Evolutionary conservation across 805 yeast species (phyloP).

Genomic region (Teunomyces barrocoloradensis): DNA sequence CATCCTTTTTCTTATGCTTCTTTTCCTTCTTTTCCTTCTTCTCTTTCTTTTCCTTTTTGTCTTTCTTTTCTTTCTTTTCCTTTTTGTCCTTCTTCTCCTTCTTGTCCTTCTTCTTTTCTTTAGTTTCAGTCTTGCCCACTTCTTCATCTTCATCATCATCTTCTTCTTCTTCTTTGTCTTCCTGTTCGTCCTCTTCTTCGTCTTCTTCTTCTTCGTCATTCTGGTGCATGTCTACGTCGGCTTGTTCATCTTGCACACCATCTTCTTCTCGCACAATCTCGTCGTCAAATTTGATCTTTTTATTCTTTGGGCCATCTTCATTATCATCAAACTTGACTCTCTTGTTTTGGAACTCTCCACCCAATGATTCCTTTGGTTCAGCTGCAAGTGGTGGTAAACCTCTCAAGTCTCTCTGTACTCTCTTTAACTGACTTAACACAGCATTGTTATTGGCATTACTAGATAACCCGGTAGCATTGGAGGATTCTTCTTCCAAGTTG

Average conservation of each 20-base stretch:
- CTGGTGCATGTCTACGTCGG: background rate
- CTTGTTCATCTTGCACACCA: background rate
- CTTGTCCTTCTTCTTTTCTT: slow-evolving; percentile 15
- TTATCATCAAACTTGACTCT: slow-evolving; percentile 25
- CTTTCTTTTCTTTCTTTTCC: slow-evolving; percentile 16
- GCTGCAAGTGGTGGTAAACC: slow-evolving; percentile 68
- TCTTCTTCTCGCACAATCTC: slow-evolving; percentile 9
- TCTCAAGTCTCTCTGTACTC: slow-evolving; percentile 74
- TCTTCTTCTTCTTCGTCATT: slow-evolving; percentile 8
- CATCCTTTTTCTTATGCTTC: slow-evolving; percentile 15
- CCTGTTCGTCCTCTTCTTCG: slow-evolving; percentile 9
- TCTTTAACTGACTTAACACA: slow-evolving; percentile 58
- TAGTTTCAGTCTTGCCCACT: slow-evolving; percentile 12
- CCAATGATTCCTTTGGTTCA: slow-evolving; percentile 9
- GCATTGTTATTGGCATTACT: slow-evolving; percentile 34
- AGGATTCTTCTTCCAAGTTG: slow-evolving; percentile 22
- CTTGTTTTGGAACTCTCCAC: slow-evolving; percentile 18
- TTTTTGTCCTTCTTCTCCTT: slow-evolving; percentile 12
- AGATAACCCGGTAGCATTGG: slow-evolving; percentile 29
- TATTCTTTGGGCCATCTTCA: slow-evolving; percentile 13
- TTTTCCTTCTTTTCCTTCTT: slow-evolving; percentile 27
- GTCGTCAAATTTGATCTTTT: slow-evolving; percentile 16
- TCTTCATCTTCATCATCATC: slow-evolving; percentile 5
- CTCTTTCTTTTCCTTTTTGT: slow-evolving; percentile 23
- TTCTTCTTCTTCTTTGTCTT: slow-evolving; percentile 7